phyloP scores from a whole-genome alignment of 495 filamentous ascomycete species.

The Aspergillus hancockii region DNA sequence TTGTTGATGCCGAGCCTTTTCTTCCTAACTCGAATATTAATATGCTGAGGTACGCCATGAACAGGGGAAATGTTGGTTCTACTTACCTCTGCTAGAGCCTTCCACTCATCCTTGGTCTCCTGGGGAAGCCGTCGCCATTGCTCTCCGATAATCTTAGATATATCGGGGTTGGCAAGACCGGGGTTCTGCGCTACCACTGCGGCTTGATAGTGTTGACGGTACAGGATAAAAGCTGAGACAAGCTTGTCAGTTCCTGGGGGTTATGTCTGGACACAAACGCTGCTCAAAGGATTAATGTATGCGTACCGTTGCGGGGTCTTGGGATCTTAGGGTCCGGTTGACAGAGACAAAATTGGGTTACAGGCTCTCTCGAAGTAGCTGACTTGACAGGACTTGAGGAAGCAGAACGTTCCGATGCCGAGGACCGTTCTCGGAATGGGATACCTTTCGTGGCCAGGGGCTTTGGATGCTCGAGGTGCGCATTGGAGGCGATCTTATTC shows the following conservation, averaged over 20 bases:
- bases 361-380: slow-evolving; percentile 31
- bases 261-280: background rate
- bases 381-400: slow-evolving; percentile 39
- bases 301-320: slow-evolving; percentile 89
- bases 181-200: slow-evolving; percentile 78
- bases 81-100: slow-evolving; percentile 77
- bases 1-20: slow-evolving; percentile 85
- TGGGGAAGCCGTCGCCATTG: slow-evolving; percentile 79
- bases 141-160: slow-evolving; percentile 96
- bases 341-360: slow-evolving; percentile 80
- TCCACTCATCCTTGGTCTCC: slow-evolving; percentile 85
- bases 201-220: slow-evolving; percentile 90
- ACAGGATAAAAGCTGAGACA: slow-evolving; percentile 88
- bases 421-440: slow-evolving; percentile 29
- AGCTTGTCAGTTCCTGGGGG: slow-evolving; percentile 17
- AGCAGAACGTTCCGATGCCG: slow-evolving; percentile 31
- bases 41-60: background rate
- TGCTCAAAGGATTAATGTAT: slow-evolving; percentile 18
- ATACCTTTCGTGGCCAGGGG: slow-evolving; percentile 20
- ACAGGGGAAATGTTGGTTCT: background rate
- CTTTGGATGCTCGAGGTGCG: slow-evolving; percentile 18
- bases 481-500: slow-evolving; percentile 20
- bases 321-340: slow-evolving; percentile 93
- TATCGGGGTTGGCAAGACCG: slow-evolving; percentile 91
- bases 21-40: slow-evolving; percentile 57